These are phyloP conservation scores for Ampelocalamus luodianensis DNA, from an alignment of 176 grass and related monocot species.

Conservation along the genomic window DNA sequence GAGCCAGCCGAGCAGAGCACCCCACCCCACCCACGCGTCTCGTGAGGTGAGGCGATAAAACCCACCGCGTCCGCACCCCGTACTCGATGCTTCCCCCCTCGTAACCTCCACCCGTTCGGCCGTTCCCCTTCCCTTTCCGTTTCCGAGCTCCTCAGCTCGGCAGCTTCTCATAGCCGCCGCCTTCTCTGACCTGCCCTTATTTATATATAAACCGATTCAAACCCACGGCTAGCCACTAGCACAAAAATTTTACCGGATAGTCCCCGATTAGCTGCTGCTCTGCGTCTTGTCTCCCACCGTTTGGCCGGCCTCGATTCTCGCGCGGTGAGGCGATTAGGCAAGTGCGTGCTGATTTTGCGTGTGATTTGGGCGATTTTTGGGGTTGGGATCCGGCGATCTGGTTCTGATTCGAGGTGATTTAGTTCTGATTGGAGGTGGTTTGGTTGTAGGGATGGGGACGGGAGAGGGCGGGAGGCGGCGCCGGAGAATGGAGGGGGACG, in stretches of 20 bases:
- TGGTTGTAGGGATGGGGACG: constrained; percentile 57
- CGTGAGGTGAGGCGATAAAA: constrained; percentile 51
- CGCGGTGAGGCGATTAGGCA: constrained; percentile 19
- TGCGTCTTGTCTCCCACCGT: constrained; percentile 26
- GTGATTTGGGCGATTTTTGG: constrained; percentile 23
- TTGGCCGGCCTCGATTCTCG: constrained; percentile 38
- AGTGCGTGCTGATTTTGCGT: constrained; percentile 6
- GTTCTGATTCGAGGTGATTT: constrained; percentile 34
- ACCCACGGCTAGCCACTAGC: not conserved
- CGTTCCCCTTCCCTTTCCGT: not conserved
- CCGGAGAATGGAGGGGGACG: constrained; percentile 39
- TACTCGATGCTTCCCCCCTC: constrained; percentile 43
- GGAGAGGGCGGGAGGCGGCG: constrained; percentile 49
- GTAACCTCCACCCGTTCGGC: constrained; percentile 3
- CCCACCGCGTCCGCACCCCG: constrained; percentile 34
- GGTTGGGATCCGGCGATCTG: constrained; percentile 49
- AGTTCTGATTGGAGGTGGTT: constrained; percentile 42
- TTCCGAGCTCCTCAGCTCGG: not conserved
- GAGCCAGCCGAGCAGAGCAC: not conserved
- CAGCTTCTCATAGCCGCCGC: constrained; percentile 31
- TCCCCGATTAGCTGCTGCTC: not conserved
- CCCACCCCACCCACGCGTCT: constrained; percentile 29
- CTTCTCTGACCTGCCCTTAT: constrained; percentile 36
- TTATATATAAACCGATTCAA: constrained; percentile 30
- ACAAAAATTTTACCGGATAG: not conserved